A percentile compares a stretch with the other conserved stretches of the same genome.
These are phyloP conservation scores for Gloeophyllum trabeum DNA, from an alignment of 768 basidiomycete species.

Conservation along the genomic window DNA sequence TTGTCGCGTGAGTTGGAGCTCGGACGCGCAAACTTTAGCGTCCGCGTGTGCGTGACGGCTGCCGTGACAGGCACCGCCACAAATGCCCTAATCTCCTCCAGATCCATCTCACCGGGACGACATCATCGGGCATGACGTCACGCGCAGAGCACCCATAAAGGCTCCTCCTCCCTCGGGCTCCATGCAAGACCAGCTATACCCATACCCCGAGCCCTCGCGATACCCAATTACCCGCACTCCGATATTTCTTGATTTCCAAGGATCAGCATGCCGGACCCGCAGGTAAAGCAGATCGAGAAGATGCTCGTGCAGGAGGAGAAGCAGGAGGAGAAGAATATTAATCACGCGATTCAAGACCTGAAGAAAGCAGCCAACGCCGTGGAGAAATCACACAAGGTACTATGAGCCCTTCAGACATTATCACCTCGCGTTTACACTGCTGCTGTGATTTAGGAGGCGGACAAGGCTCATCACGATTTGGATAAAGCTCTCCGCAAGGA, in stretches of 20 bases:
- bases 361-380: slow-evolving; percentile 39
- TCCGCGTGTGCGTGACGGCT: not conserved
- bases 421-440: not conserved
- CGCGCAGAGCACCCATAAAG: no score
- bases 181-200: no score
- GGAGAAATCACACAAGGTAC: slow-evolving; percentile 41
- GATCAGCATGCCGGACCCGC: slow-evolving; percentile 12
- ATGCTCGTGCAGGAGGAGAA: slow-evolving; percentile 36
- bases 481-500: slow-evolving; percentile 41
- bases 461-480: slow-evolving; percentile 34
- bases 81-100: no score
- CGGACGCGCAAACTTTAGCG: not conserved
- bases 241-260: no score
- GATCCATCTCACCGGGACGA: no score
- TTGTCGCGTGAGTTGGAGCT: not conserved
- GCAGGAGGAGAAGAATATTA: slow-evolving; percentile 35
- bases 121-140: no score
- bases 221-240: no score
- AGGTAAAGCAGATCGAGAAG: slow-evolving; percentile 31
- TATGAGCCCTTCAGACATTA: slow-evolving; percentile 2
- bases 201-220: no score
- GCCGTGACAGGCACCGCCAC: no score
- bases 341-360: slow-evolving; percentile 44
- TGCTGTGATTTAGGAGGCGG: slow-evolving; percentile 22
- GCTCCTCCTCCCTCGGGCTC: no score